Evolutionary conservation across 805 yeast genomes (phyloP), one percentile per base, ranked within the genome.

Genomic region (Starmerella apis): DNA sequence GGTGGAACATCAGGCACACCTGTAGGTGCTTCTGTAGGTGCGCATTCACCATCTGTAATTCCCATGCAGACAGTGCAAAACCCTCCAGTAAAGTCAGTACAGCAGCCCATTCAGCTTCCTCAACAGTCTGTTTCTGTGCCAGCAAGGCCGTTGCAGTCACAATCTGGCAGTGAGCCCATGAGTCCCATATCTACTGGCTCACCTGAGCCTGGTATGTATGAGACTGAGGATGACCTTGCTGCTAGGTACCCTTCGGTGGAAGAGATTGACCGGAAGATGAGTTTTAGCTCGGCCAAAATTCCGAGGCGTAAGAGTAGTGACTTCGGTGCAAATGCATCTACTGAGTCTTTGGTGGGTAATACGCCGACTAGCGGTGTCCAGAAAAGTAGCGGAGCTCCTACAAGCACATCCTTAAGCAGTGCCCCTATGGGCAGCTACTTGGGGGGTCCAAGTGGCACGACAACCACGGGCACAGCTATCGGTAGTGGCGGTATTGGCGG

Each of bases 241-340:
- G 48, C 57, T 10, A 51, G 63, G 32, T 65, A 51, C 52, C 69
- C 69, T 10, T 54, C 67, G 1, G 59, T 65, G n/a, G 69, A 65
- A 45, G 68, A 65, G 43, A 58, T 65, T 32, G 55, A 55, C 31
- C 36, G 32, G 33, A 32, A 27, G 4, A 28, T 20, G 35, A 36
- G 24, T 33, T 22, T 20, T 38, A 32, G 33, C 22, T 41, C 44
- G 24, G 44, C 44, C 13, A 41, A 41, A 23, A 32, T 41, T 7
- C 44, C 44, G 23, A 31, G 44, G 11, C 22, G 24, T 4, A 16
- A 18, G 33, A 16, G 24, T 32, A 27, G 19, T 8, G 33, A 41
- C 24, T 2, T 3, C 9, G 4, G 20, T 13, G 44, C 13, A 32
- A 25, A 24, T 9, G 8, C 11, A 16, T 19, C 45, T 19, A 28